These are phyloP conservation scores for Groenewaldozyma tartarivorans DNA, from an alignment of 805 yeast species.

Conservation along the genomic window DNA sequence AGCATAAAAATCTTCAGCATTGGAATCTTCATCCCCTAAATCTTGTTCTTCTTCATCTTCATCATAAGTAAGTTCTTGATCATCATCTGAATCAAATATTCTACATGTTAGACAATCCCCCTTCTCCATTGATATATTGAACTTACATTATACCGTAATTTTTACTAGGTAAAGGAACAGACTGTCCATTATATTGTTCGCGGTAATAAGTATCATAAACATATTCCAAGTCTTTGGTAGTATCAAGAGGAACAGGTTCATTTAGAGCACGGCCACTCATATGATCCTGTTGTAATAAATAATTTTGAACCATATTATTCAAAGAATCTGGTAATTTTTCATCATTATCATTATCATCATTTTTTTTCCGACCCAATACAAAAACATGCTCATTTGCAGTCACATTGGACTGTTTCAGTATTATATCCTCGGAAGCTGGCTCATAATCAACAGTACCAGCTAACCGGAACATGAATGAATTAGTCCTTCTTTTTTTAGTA, in stretches of 20 bases:
- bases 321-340: slow-evolving; percentile 48
- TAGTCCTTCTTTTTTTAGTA: slow-evolving; percentile 18
- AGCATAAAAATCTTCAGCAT: slow-evolving; percentile 80
- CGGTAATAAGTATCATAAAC: slow-evolving; percentile 86
- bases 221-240: slow-evolving; percentile 37
- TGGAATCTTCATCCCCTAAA: slow-evolving; percentile 32
- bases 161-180: slow-evolving; percentile 12
- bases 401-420: slow-evolving; percentile 7
- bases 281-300: slow-evolving; percentile 29
- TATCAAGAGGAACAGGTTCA: background rate
- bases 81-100: slow-evolving; percentile 19
- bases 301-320: slow-evolving; percentile 63
- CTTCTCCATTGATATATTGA: background rate
- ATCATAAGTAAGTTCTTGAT: slow-evolving; percentile 28
- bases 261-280: slow-evolving; percentile 1
- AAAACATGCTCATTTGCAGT: too few relatives aligned
- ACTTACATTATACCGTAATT: slow-evolving; percentile 26
- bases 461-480: slow-evolving; percentile 20
- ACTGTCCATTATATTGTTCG: slow-evolving; percentile 40
- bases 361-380: too few relatives aligned
- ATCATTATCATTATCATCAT: slow-evolving; percentile 19
- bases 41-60: slow-evolving; percentile 26
- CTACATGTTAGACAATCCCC: slow-evolving; percentile 9
- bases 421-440: slow-evolving; percentile 15
- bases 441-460: slow-evolving; percentile 22